phyloP scores from a whole-genome alignment of 345 rosid genomes.

The Populus alba region DNA sequence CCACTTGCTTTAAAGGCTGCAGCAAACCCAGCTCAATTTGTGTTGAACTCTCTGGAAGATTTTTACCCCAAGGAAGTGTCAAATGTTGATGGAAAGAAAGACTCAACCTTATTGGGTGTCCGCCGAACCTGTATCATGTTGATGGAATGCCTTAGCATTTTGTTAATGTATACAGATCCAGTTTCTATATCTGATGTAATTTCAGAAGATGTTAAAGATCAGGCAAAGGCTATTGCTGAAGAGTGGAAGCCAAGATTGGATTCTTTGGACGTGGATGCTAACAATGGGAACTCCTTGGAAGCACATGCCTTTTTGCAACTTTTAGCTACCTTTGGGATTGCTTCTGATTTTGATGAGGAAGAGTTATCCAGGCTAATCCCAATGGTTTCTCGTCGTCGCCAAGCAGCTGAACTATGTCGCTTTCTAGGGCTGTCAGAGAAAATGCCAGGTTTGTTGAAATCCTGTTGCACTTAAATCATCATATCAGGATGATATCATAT shows the following conservation, averaged over 20 bases:
- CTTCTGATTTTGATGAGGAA: conserved; percentile 71
- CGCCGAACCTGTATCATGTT: conserved; percentile 98
- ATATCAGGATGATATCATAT: background rate
- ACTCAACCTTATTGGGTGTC: conserved; percentile 76
- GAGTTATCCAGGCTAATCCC: conserved; percentile 75
- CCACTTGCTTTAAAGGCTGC: conserved; percentile 80
- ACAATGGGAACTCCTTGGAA: conserved; percentile 97
- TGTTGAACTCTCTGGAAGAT: conserved; percentile 76
- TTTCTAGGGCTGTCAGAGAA: conserved; percentile 81
- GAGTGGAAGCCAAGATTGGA: conserved; percentile 91
- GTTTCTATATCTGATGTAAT: conserved; percentile 51
- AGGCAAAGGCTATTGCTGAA: conserved; percentile 76
- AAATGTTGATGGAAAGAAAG: conserved; percentile 79
- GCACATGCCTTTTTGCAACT: conserved; percentile 99
- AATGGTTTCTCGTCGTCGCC: conserved; percentile 99
- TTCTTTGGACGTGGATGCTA: conserved; percentile 69
- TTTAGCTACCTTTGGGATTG: conserved; percentile 79
- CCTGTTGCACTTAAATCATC: background rate
- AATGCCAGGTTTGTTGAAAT: conserved; percentile 78
- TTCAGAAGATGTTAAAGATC: conserved; percentile 60
- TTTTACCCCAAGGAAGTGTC: conserved; percentile 68
- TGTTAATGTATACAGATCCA: conserved; percentile 50
- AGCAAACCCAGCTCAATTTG: conserved; percentile 68
- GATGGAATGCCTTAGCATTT: conserved; percentile 93
- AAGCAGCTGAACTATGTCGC: conserved; percentile 88